phyloP scores from a whole-genome alignment of 345 rosid species.

The Draba incana region DNA sequence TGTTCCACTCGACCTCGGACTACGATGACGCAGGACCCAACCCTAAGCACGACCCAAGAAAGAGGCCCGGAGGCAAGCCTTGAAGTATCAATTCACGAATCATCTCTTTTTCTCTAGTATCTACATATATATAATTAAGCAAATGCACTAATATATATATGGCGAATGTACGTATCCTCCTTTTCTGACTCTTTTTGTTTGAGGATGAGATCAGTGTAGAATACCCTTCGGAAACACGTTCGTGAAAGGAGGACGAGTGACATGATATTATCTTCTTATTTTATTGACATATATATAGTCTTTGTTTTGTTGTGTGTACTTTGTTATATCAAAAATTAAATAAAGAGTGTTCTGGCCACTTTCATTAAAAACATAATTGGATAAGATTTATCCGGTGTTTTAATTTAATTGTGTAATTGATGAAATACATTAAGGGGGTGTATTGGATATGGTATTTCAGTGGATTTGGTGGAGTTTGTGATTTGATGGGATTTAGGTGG shows the following conservation, averaged over 20 bases:
- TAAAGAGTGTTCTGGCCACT: constrained; percentile 25
- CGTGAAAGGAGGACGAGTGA: constrained; percentile 31
- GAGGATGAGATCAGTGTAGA: constrained; percentile 42
- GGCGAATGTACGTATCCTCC: constrained; percentile 17
- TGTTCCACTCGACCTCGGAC: constrained; percentile 53
- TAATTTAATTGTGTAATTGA: too few relatives aligned
- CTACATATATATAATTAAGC: neutral
- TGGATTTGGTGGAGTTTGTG: too few relatives aligned
- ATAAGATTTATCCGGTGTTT: too few relatives aligned
- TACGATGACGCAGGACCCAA: constrained; percentile 69
- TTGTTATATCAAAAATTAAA: constrained; percentile 15
- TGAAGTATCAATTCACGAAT: constrained; percentile 27
- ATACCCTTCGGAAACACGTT: constrained; percentile 32
- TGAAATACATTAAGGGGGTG: too few relatives aligned
- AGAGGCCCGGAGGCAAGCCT: constrained; percentile 47
- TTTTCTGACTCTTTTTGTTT: constrained; percentile 33
- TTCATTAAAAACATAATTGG: neutral
- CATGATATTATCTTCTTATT: constrained; percentile 7
- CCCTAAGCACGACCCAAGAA: constrained; percentile 65
- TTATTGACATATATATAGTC: constrained; percentile 18
- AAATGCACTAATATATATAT: neutral
- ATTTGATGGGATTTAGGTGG: too few relatives aligned
- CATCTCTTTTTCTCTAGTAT: neutral
- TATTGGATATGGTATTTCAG: too few relatives aligned
- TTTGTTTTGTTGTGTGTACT: constrained; percentile 18